Base-by-base conservation (phyloP, 2,329 filamentous ascomycete species). In the Fusarium redolens region DNA sequence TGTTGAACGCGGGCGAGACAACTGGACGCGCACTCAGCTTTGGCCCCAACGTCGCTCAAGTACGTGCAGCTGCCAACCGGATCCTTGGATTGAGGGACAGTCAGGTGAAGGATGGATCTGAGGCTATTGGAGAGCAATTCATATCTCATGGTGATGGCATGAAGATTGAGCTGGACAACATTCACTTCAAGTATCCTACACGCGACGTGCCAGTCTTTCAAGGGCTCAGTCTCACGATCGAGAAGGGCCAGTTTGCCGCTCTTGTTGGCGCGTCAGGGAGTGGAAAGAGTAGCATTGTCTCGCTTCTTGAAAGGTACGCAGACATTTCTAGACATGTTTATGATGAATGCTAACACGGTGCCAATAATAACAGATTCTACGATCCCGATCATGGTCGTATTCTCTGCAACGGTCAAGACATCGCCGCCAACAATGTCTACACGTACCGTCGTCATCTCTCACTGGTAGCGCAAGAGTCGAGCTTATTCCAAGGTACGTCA, bases 381-480 rank as follows among this genome's bases (percentile, higher is more conserved):
- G 89, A 93, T 31, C 82, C 90, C 0, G 83, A 88, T 22, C 43
- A 86, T 8, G 93, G 94, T 12, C 82, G 83, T 9, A 91, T 96
- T 57, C 83, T 91, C 1, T 88, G 90, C 78, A 90, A 93, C 77
- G 89, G 86, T 4, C 83, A 84, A 52, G 86, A 92, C 72, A 89
- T 94, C 45, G 79, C 83, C 2, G 78, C 84, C 3, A 78, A 93
- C 59, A 88, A 91, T 58, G 85, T 92, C 0, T 86, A 86, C 65
- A 81, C 86, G 15, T 94, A 94, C 78, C 89, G 93, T 31, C 85
- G 86, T 52, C 82, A 89, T 30, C 84, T 94, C 12, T 91, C 91
- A 1, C 86, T 95, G 0, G 93, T 95, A 1, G 89, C 92, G 4
- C 93, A 95, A 79, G 92, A 95, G 78, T 87, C 93, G 8, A 91